Percentiles rank a stretch among this genome's conserved stretches.
These are phyloP conservation scores for Boletus edulis DNA, from an alignment of 768 basidiomycete genomes.

Conservation along the genomic window DNA sequence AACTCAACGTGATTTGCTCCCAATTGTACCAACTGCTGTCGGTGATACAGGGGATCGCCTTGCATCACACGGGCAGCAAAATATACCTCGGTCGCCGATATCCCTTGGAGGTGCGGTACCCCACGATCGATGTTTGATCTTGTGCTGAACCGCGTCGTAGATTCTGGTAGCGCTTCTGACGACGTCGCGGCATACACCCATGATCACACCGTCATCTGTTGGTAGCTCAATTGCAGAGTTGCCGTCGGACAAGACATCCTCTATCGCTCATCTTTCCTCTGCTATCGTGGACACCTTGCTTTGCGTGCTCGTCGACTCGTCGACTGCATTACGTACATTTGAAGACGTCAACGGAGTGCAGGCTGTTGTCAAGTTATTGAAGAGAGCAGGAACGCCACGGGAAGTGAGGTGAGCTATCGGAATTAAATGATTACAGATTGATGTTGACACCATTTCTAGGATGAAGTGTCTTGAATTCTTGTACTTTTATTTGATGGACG, in stretches of 20 bases:
- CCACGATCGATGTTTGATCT: background rate
- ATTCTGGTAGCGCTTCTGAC: constrained; percentile 70
- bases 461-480: constrained; percentile 97
- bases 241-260: constrained; percentile 23
- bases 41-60: constrained; percentile 71
- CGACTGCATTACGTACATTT: constrained; percentile 70
- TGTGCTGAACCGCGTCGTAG: constrained; percentile 37
- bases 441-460: constrained; percentile 38
- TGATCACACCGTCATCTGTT: constrained; percentile 18
- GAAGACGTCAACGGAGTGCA: constrained; percentile 79
- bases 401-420: constrained; percentile 75
- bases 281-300: constrained; percentile 79
- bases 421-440: constrained; percentile 37
- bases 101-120: constrained; percentile 56
- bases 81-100: constrained; percentile 63
- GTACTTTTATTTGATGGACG: constrained; percentile 92
- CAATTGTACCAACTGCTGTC: constrained; percentile 61
- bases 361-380: constrained; percentile 81
- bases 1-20: constrained; percentile 45
- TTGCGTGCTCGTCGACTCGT: constrained; percentile 86
- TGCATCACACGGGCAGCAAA: constrained; percentile 71
- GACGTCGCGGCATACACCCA: constrained; percentile 61
- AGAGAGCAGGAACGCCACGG: constrained; percentile 80
- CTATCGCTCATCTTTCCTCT: constrained; percentile 56
- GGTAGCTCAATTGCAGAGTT: background rate